A percentile compares a stretch with the other conserved stretches of the same genome.
These are phyloP conservation scores for Alternaria novae-zelandiae DNA, from an alignment of 2,329 filamentous ascomycete genomes.

Conservation along the genomic window DNA sequence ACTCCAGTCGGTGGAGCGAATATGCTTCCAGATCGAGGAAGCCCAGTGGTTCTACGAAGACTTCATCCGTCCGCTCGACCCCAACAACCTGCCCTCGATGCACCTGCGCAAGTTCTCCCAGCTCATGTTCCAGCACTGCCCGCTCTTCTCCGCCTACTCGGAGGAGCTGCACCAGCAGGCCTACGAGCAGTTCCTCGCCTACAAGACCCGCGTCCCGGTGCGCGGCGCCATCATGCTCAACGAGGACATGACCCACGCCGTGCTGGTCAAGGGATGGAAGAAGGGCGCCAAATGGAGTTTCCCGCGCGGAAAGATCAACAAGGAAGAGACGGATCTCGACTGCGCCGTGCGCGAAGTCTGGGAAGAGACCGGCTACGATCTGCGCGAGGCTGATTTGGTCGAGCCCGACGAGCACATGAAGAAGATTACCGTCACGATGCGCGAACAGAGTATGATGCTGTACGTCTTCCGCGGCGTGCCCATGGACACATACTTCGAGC, in stretches of 20 bases:
- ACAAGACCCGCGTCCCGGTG: conserved; percentile 94
- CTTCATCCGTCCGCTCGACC: conserved; percentile 91
- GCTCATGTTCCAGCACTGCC: conserved; percentile 92
- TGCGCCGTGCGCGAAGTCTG: conserved; percentile 94
- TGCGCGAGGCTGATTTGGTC: conserved; percentile 77
- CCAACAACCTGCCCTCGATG: conserved; percentile 80
- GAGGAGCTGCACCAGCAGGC: conserved; percentile 79
- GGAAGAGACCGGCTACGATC: conserved; percentile 92
- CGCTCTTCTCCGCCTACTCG: conserved; percentile 81
- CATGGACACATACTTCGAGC: conserved; percentile 85
- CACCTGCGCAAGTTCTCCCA: conserved; percentile 84
- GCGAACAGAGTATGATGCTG: conserved; percentile 89
- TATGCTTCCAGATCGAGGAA: conserved; percentile 98
- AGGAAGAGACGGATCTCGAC: conserved; percentile 90
- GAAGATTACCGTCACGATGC: conserved; percentile 86
- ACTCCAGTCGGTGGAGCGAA: conserved; percentile 84
- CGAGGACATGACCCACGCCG: conserved; percentile 88
- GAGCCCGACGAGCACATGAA: conserved; percentile 73
- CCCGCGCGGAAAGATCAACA: conserved; percentile 96
- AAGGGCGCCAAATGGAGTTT: conserved; percentile 97
- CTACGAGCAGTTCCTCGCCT: conserved; percentile 89
- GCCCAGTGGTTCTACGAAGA: conserved; percentile 99
- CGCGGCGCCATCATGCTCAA: conserved; percentile 94
- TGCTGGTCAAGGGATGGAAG: conserved; percentile 98
- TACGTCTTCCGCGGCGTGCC: conserved; percentile 92